Conservation (phyloP, 139 green algal species). For the Spirogloea muscicola region DNA sequence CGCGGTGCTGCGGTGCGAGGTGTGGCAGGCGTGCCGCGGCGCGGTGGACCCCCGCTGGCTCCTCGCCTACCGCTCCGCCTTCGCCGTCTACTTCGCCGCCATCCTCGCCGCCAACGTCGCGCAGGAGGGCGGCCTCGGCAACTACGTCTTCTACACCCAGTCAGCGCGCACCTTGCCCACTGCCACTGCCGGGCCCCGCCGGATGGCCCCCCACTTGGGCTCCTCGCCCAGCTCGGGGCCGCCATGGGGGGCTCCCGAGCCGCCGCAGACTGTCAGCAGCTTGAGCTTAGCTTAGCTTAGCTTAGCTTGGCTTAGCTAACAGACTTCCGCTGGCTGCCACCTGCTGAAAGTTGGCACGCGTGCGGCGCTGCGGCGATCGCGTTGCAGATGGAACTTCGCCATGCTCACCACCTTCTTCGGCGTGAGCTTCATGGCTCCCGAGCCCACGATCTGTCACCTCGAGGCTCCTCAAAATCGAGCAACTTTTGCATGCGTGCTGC, state of each 20-base stretch:
- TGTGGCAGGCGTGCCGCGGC: not conserved
- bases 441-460: not conserved
- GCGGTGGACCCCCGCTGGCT: not conserved
- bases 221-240: too few relatives aligned
- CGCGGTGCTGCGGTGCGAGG: too few relatives aligned
- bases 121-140: not conserved
- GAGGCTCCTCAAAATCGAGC: not conserved
- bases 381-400: constrained; percentile 15
- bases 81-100: not conserved
- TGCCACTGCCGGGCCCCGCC: too few relatives aligned
- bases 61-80: not conserved
- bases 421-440: not conserved
- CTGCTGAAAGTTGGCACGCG: not conserved
- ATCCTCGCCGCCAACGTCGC: not conserved
- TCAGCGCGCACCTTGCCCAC: too few relatives aligned
- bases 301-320: not conserved
- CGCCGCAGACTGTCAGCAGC: too few relatives aligned
- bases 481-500: not conserved
- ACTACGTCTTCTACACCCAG: not conserved
- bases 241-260: too few relatives aligned
- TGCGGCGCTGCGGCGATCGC: not conserved
- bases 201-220: too few relatives aligned
- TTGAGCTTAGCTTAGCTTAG: not conserved
- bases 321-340: not conserved
- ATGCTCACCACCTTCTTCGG: not conserved